Evolutionary conservation across 768 basidiomycete species (phyloP), one percentile per base, ranked within the genome.

Genomic region (Tulasnella calospora): DNA sequence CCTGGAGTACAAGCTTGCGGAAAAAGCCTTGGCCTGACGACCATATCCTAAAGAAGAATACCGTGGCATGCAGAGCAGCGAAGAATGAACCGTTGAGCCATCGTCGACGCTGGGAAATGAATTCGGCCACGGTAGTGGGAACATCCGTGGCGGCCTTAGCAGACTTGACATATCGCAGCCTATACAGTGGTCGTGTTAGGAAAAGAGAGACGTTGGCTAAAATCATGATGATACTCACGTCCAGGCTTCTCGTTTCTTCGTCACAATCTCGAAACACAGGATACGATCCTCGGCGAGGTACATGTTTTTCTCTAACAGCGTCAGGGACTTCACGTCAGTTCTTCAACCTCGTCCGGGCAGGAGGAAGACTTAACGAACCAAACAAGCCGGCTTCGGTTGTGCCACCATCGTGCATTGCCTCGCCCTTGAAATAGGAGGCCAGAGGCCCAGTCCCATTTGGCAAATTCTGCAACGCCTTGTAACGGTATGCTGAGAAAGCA

Each of bases 61-160:
- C 89, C 0, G 96, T 93, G 0, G 96, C 94, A 83, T 98, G 97
- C 74, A 97, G 90, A 1, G 93, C 94, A 19, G 95, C 96, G 82
- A 98, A 98, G 30, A 98, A 87, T 3, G 94, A 96, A 55, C 96
- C 96, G 82, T 93, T 93, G 77, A 93, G 84, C 92, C 91, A 96
- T 82, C 95, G 89, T 82, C 95, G 91, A 83, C 95, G 92, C 83
- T 98, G 96, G 3, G 94, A 95, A 80, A 97, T 98, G 85, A 97
- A 97, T 83, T 98, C 96, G 19, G 96, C 90, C 73, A 97, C 89
- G 27, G 90, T 88, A 47, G 94, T 92, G 41, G 96, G 96, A 5
- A 97, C 96, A 85, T 99, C 96, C n/a, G 96, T 98, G 61, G 95
- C 89, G 0, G 95, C 96, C 81, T 96, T 95, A 21, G 96, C 96